Percentiles rank a stretch among this genome's conserved stretches.
phyloP scores from a whole-genome alignment of 768 basidiomycete species.

The Leccinum ochraceum region DNA sequence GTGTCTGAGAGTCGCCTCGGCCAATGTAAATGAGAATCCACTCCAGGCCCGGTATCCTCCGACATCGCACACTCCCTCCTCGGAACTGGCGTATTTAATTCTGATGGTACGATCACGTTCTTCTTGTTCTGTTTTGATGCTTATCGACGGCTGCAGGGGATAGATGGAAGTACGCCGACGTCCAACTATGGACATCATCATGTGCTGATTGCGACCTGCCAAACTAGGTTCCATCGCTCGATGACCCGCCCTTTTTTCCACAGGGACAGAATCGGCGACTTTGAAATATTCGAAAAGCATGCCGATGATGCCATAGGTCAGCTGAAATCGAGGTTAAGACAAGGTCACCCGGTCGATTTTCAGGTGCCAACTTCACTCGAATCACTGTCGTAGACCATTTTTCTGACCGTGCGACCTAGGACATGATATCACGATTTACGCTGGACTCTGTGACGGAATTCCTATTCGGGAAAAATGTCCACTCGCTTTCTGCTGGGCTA shows the following conservation, averaged over 20 bases:
- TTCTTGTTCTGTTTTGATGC: background rate
- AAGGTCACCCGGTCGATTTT: slow-evolving; percentile 56
- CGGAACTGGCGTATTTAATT: slow-evolving; percentile 61
- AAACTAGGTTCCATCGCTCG: slow-evolving; percentile 52
- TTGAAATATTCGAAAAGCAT: slow-evolving; percentile 56
- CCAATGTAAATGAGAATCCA: slow-evolving; percentile 21
- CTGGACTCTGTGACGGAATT: slow-evolving; percentile 61
- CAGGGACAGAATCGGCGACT: slow-evolving; percentile 52
- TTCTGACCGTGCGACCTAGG: slow-evolving; percentile 33
- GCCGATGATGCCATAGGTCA: slow-evolving; percentile 47
- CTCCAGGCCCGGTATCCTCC: slow-evolving; percentile 15
- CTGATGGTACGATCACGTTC: slow-evolving; percentile 41
- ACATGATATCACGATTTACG: slow-evolving; percentile 56
- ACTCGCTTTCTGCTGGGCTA: slow-evolving; percentile 47
- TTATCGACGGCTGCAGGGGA: slow-evolving; percentile 39
- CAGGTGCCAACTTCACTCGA: slow-evolving; percentile 38
- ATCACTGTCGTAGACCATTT: background rate
- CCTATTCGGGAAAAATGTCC: slow-evolving; percentile 51
- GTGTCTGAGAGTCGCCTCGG: slow-evolving; percentile 9
- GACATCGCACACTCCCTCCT: slow-evolving; percentile 36
- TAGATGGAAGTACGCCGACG: slow-evolving; percentile 53
- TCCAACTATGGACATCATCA: background rate
- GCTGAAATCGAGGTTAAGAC: slow-evolving; percentile 41
- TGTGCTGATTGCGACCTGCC: background rate
- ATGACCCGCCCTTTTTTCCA: slow-evolving; percentile 66